Evolutionary conservation across 345 rosid species (phyloP), one percentile per base, ranked within the genome.

Genomic region (Lenwebbia sp.): DNA sequence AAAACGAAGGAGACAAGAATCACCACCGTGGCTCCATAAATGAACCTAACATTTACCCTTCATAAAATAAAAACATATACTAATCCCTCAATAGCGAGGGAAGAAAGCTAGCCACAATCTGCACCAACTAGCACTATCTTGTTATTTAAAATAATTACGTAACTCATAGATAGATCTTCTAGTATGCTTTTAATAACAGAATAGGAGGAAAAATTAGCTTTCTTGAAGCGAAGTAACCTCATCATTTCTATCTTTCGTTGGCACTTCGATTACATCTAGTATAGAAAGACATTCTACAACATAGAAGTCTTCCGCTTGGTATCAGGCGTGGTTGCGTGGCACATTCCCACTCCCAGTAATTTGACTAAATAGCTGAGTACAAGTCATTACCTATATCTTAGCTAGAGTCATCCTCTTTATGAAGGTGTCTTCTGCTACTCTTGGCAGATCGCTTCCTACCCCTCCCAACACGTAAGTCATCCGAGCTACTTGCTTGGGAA

Each of bases 371-470:
- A 70, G 81, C 81, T 4, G 47, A 37, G 26, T 19, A 19, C 44
- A 70, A 37, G 28, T 84, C 54, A 30, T 83, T 75, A 86, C 86
- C 86, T 84, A 74, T 19, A 70, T 54, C 15, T 21, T 49, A 70
- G 51, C 86, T 74, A 50, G 57, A 92, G 30, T 89, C 86, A 84
- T 90, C 91, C 82, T 54, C 83, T 87, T 88, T 84, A 78, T 70
- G 94, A 28, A 86, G 93, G 84, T 87, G 95, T 86, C 91, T 95
- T 86, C 92, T 92, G 88, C 94, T 93, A 88, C 91, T 93, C 92
- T 91, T 92, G 84, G 84, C 91, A 56, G 94, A 87, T 56, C 94
- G 91, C 78, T 90, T 92, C 55, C 93, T 88, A 14, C 90, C 91
- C 86, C 98, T 88, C 86, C 96, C 99, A 88, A 88, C 86, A 23